A percentile compares a stretch with the other conserved stretches of the same genome.
Conservation (phyloP, 2,329 filamentous ascomycete genomes). For the Mycocentrospora acerina region DNA sequence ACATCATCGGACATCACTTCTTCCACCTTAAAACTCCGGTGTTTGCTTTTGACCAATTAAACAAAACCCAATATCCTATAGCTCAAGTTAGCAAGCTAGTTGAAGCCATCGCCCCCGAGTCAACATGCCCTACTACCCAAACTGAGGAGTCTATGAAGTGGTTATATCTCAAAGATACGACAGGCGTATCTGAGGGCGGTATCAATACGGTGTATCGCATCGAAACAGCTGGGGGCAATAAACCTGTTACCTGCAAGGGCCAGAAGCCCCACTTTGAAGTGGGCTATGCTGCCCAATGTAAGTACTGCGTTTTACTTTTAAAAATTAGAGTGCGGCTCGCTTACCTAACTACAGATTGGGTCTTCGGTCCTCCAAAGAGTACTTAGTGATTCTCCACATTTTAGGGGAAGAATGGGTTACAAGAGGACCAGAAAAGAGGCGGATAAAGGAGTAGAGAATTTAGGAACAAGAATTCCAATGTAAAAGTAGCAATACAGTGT, state of each 20-base stretch:
- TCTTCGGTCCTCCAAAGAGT: too few species aligned
- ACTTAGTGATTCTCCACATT: too few species aligned
- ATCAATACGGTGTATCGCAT: constrained; percentile 44
- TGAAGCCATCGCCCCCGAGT: constrained; percentile 51
- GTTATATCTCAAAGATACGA: constrained; percentile 40
- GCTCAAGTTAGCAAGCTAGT: constrained; percentile 45
- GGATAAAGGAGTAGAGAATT: too few species aligned
- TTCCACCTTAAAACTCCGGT: constrained; percentile 60
- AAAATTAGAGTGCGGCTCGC: too few species aligned
- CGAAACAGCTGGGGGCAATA: constrained; percentile 44
- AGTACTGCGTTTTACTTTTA: too few species aligned
- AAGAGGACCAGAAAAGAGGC: too few species aligned
- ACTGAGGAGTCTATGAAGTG: constrained; percentile 41
- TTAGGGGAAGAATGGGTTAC: too few species aligned
- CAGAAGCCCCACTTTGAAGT: constrained; percentile 24
- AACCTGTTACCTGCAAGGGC: constrained; percentile 34
- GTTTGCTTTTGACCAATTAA: constrained; percentile 53
- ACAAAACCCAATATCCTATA: constrained; percentile 45
- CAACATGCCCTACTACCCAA: constrained; percentile 27
- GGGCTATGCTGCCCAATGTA: constrained; percentile 45
- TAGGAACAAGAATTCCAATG: too few species aligned
- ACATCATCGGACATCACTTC: constrained; percentile 63
- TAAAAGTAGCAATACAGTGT: too few species aligned
- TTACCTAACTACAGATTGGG: too few species aligned
- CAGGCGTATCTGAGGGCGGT: constrained; percentile 26